Evolutionary conservation across 441 rosid genomes (phyloP), one percentile per base, ranked within the genome.

Genomic region (Manihot esculenta): DNA sequence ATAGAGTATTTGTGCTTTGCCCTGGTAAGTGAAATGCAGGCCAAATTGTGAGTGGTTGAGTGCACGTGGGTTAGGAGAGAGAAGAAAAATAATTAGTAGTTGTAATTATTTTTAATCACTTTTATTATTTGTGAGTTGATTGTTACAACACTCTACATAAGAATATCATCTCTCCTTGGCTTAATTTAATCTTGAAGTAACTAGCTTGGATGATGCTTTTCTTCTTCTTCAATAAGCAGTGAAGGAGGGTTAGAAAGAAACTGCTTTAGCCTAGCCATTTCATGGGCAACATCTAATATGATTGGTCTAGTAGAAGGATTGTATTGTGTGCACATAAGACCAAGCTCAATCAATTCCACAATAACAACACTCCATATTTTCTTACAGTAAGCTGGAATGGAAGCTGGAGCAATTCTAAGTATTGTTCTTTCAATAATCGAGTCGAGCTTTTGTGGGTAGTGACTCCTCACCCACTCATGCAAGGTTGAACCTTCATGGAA

Each of bases 301-400:
- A 69, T 84, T 66, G 98, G 98, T 75, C 98, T 86, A 45, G 86
- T 82, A 54, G 88, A 79, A 69, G 97, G 96, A 72, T 77, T 85
- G 61, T 79, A 74, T 47, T 88, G 96, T 4, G 96, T 87, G 82
- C 97, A 91, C 51, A 91, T 68, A 41, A 91, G 83, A 51, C 98
- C 97, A 30, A 94, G 84, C 66, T 91, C 96, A 67, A 89, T 74
- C 78, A 94, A 41, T 72, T 89, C 94, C 77, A 91, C 41, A 20
- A 88, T 72, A 17, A 90, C 83, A 26, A 87, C 93, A 26, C 76
- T 66, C 84, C 89, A 87, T 47, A 85, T 73, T 57, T 70, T 78
- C 64, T 76, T 82, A 41, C 69, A 68, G 56, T 33, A 30, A 50
- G 59, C 35, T 15, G 89, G 78, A 76, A 76, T 77, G 7, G 70